Evolutionary conservation across 1,284 basidiomycete species (phyloP).

Genomic region (Singerocomus rubriflavus): DNA sequence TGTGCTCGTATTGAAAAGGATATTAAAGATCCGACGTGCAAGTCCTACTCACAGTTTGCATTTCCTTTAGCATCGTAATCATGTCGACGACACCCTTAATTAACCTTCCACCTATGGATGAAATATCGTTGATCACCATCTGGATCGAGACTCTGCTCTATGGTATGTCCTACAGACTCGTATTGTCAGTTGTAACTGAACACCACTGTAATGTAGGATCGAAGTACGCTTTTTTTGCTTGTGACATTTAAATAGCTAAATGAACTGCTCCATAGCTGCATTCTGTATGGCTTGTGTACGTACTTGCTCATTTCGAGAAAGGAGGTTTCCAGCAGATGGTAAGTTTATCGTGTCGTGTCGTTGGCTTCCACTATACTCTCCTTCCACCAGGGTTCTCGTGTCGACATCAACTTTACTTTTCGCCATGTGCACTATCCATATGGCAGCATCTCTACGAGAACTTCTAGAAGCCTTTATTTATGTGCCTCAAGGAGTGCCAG

Average conservation of each 20-base stretch:
- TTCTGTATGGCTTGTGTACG: conserved; percentile 18
- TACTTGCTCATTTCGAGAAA: conserved; percentile 12
- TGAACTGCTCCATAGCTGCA: conserved; percentile 4
- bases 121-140: conserved; percentile 17
- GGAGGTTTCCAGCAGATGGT: conserved; percentile 8
- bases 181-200: neutral
- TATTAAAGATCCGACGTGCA: conserved; percentile 5
- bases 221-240: conserved; percentile 6
- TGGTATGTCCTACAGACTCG: conserved; percentile 4
- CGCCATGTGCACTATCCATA: conserved; percentile 7
- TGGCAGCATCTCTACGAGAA: conserved; percentile 15
- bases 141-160: conserved; percentile 20
- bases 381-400: conserved; percentile 9
- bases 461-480: conserved; percentile 18
- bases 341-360: neutral
- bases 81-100: neutral
- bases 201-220: neutral
- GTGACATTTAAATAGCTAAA: neutral
- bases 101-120: conserved; percentile 11
- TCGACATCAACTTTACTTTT: conserved; percentile 19
- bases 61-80: conserved; percentile 3
- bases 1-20: neutral
- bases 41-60: neutral
- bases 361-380: neutral
- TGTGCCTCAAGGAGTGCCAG: conserved; percentile 2